Base-by-base conservation (phyloP, 2,329 filamentous ascomycete genomes). In the Fusarium oxysporum region DNA sequence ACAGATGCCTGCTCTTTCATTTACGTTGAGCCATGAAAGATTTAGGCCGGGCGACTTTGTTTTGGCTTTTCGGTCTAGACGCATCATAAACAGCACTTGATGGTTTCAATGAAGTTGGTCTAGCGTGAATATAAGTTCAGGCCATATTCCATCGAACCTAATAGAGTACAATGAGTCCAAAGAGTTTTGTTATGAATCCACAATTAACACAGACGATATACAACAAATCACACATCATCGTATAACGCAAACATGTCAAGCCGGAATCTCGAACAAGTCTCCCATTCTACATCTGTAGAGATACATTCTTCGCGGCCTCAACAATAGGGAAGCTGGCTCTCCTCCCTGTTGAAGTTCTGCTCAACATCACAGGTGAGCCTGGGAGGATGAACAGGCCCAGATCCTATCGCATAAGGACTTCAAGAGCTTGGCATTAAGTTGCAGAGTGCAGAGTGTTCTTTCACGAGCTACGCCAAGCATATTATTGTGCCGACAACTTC, bases 211-310 rank as follows among this genome's bases (percentile, higher is more conserved):
- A 44, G 23, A 16, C 25, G 16, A 25, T 44, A 38, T 11, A 8
- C 16, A 17, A 13, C 12, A 28, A 21, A 19, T 8, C 23, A 13
- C 43, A 45, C 10, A 45, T 16, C 19, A 12, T 28, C 17, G 7
- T 8, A 28, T 28, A 45, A 45, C 23, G 17, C 6, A 28, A 45
- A 9, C 5, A 43, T 23, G n/a, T 23, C 41, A 44, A 25, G 19
- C 19, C 7, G 13, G 19, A 7, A 30, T 30, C 3, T 13, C 2
- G 17, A 30, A 21, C 8, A 21, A 8, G 2, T 30, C 19, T 1
- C 19, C 19, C 6, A 11, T 47, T 30, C 44, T 47, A 11, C 44
- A 21, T 30, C 44, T 48, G 8, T 32, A 21, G 4, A 13, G 8
- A 32, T 48, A 17, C n/a, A 4, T 14, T 8, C 28, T 32, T 13